Conservation (phyloP, 169 alveolate species). For the Eimeria sp. region DNA sequence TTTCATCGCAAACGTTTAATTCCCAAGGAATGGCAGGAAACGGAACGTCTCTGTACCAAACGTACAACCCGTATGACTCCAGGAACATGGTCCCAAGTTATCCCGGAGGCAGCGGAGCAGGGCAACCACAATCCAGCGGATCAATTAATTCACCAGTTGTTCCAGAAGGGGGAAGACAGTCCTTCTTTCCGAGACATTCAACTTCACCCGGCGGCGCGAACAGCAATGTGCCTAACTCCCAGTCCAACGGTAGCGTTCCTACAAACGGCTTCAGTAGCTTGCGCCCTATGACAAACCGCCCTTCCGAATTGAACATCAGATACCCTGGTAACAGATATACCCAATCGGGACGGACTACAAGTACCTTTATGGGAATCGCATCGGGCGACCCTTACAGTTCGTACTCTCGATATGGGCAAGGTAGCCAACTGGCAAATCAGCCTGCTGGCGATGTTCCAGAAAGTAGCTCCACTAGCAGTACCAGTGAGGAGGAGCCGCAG, state of each 20-base stretch:
- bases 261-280: background rate
- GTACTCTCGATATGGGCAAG: background rate
- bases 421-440: background rate
- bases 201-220: background rate
- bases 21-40: background rate
- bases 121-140: background rate
- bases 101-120: slow-evolving; percentile 1
- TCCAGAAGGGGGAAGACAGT: background rate
- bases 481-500: background rate
- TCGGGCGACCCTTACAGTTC: slow-evolving; percentile 14
- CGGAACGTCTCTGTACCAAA: background rate
- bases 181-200: background rate
- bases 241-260: background rate
- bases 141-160: background rate
- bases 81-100: background rate
- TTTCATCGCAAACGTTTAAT: background rate
- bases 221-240: background rate
- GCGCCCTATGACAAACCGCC: slow-evolving; percentile 13
- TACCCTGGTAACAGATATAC: slow-evolving; percentile 13
- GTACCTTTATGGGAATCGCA: slow-evolving; percentile 56
- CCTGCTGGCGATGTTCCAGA: background rate
- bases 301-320: background rate
- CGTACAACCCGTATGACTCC: background rate
- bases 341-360: slow-evolving; percentile 56
- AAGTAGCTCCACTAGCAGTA: background rate